These are phyloP conservation scores for Lasiodiplodia gonubiensis DNA, from an alignment of 2,329 filamentous ascomycete species.

Conservation along the genomic window DNA sequence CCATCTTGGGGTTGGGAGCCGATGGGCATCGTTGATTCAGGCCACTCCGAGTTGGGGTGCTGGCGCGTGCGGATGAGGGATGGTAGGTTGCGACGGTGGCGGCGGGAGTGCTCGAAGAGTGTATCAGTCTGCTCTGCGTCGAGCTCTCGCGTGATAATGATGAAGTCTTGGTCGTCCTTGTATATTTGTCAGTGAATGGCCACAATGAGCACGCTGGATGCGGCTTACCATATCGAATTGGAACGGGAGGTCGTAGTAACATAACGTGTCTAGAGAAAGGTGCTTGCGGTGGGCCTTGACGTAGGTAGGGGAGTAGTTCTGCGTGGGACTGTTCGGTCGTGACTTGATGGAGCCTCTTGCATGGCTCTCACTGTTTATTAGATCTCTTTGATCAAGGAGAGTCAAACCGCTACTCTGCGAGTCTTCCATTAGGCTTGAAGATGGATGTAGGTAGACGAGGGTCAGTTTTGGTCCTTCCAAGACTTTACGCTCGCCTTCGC, in stretches of 20 bases:
- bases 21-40: not conserved
- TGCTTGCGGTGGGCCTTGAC: conserved; percentile 16
- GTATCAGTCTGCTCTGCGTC: not conserved
- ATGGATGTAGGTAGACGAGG: conserved; percentile 16
- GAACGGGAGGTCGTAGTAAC: conserved; percentile 25
- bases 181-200: not conserved
- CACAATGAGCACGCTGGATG: not conserved
- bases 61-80: not conserved
- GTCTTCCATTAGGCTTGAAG: not conserved
- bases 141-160: conserved; percentile 15
- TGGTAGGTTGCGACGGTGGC: conserved; percentile 1
- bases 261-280: conserved; percentile 20
- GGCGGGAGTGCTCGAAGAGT: conserved; percentile 9
- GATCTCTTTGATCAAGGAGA: not conserved
- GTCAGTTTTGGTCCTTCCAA: not conserved
- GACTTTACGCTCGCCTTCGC: not conserved
- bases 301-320: not conserved
- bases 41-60: not conserved
- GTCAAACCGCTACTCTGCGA: not conserved
- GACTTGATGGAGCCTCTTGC: not conserved
- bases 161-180: conserved; percentile 4
- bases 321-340: conserved; percentile 2
- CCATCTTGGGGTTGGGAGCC: conserved; percentile 1
- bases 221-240: conserved; percentile 1
- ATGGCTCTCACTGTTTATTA: not conserved